Evolutionary conservation across 2,329 filamentous ascomycete genomes (phyloP).

Genomic region (Fusarium euwallaceae): DNA sequence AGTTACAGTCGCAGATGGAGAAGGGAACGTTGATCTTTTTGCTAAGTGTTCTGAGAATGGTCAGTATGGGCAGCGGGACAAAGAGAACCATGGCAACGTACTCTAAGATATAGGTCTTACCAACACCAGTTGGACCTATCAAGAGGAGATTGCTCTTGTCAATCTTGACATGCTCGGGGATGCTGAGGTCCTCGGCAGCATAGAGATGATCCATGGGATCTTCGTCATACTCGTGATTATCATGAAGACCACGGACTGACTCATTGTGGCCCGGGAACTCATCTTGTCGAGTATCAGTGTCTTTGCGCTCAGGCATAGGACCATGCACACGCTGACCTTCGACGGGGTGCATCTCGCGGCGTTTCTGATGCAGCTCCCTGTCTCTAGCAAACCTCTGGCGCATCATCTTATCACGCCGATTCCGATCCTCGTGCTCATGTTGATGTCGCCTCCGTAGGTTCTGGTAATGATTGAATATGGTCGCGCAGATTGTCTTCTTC

Average conservation of each 20-base stretch:
- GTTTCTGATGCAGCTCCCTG: slow-evolving; percentile 66
- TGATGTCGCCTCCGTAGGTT: slow-evolving; percentile 83
- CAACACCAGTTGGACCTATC: slow-evolving; percentile 92
- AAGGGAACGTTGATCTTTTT: slow-evolving; percentile 95
- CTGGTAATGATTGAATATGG: slow-evolving; percentile 98
- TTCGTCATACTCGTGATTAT: slow-evolving; percentile 49
- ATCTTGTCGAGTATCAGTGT: slow-evolving; percentile 61
- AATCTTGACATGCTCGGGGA: slow-evolving; percentile 73
- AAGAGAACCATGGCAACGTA: slow-evolving; percentile 50
- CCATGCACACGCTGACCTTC: slow-evolving; percentile 73
- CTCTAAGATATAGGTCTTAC: slow-evolving; percentile 94
- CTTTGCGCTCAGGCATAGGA: slow-evolving; percentile 46
- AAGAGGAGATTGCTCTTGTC: slow-evolving; percentile 96
- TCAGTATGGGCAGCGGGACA: slow-evolving; percentile 30
- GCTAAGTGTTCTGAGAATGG: slow-evolving; percentile 79
- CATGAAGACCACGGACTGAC: slow-evolving; percentile 58
- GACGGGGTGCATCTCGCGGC: slow-evolving; percentile 76
- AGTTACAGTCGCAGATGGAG: slow-evolving; percentile 94
- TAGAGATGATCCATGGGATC: slow-evolving; percentile 60
- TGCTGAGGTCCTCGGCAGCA: slow-evolving; percentile 60
- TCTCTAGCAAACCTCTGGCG: slow-evolving; percentile 80
- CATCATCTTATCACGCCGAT: slow-evolving; percentile 72
- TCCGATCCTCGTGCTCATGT: slow-evolving; percentile 76
- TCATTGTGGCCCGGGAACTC: slow-evolving; percentile 68
- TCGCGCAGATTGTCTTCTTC: slow-evolving; percentile 92